Percentiles rank a stretch among this genome's conserved stretches.
Conservation (phyloP, 345 rosid genomes). For the Cardamine chenopodiifolia region DNA sequence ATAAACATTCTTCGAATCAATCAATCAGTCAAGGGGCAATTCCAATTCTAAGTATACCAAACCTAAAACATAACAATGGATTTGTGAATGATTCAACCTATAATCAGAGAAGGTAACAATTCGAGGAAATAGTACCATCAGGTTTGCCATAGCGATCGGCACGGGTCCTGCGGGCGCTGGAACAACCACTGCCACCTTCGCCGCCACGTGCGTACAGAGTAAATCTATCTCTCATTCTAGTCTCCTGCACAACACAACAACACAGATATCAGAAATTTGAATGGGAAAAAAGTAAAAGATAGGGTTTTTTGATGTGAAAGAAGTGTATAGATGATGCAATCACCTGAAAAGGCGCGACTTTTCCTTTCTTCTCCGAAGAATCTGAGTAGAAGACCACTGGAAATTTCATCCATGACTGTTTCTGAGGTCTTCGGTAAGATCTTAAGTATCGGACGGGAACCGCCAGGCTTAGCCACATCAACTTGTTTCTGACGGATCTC, state of each 20-base stretch:
- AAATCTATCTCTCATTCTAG: constrained; percentile 57
- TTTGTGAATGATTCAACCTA: neutral
- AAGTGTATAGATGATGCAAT: neutral
- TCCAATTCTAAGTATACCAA: neutral
- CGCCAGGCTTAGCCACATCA: constrained; percentile 42
- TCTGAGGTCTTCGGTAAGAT: constrained; percentile 26
- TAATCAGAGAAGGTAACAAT: neutral
- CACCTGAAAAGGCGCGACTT: constrained; percentile 60
- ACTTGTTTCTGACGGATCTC: neutral
- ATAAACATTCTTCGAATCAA: constrained; percentile 4
- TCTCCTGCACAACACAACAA: constrained; percentile 38
- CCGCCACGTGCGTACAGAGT: constrained; percentile 47
- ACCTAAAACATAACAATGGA: neutral
- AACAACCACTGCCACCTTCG: constrained; percentile 47
- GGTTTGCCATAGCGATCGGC: constrained; percentile 46
- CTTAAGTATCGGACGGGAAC: constrained; percentile 21
- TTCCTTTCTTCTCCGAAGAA: constrained; percentile 48
- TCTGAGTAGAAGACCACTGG: constrained; percentile 36
- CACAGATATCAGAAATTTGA: neutral
- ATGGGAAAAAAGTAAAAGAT: neutral
- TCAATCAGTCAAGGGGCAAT: neutral
- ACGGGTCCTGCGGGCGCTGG: constrained; percentile 44
- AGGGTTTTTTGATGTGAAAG: neutral
- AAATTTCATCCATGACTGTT: constrained; percentile 38
- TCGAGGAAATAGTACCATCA: constrained; percentile 36